Evolutionary conservation across 1,139 yeast genomes (phyloP), one percentile per base, ranked within the genome.

Genomic region (Pichia sp.): DNA sequence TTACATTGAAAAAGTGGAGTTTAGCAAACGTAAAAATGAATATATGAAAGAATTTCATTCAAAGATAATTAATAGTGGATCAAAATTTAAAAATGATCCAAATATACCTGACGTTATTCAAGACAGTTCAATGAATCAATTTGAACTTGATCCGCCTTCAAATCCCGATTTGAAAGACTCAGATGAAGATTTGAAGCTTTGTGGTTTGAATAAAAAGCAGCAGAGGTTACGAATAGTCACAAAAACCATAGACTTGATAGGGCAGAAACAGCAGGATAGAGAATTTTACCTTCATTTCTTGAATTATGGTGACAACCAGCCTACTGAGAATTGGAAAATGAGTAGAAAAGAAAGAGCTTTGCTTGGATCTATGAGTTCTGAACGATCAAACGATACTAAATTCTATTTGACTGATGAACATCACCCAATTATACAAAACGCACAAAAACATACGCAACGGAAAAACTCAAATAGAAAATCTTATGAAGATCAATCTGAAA

Each of bases 71-170:
- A 11, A n/a, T 34, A 16, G 8, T 23, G 6, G 11, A 34, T 34
- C 36, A n/a, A 23, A 10, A 23, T 34, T 34, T 2, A 7, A 36
- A 16, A 10, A 37, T 4, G 61, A 59, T 43, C 5, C 37, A 1
- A 46, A 47, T 35, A 47, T 59, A 7, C 57, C 57, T 0, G 61
- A 60, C 39, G 52, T 58, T 3, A 41, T 56, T n/a, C 59, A 58
- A 37, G 38, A 43, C 4, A 53, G 60, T 2, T 37, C 43, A n/a
- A 54, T 60, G 62, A 54, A 52, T 27, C 49, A 41, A 26, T 39
- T 59, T 5, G 7, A 31, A 8, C 6, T 34, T 6, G 61, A 57
- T 9, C 39, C 47, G 9, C 48, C 53, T 4, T 33, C 35, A 7
- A 47, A 43, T 27, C 49, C 41, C n/a, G 53, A 51, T 34, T 11